Evolutionary conservation across 805 yeast genomes (phyloP), one percentile per base, ranked within the genome.

Genomic region (Brettanomyces anomalus): DNA sequence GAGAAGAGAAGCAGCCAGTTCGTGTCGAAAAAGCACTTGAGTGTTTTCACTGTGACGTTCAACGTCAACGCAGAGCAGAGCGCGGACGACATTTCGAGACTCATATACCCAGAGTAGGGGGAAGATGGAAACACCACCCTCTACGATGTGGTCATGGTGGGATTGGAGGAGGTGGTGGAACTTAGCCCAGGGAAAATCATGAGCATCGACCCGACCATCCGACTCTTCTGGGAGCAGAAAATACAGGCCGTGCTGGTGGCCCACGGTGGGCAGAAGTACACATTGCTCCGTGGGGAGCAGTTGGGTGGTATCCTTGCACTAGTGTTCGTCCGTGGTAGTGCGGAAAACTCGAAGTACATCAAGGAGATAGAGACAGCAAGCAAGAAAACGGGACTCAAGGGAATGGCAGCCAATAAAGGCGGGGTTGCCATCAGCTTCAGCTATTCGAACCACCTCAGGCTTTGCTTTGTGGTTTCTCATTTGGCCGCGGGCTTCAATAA

Each of bases 371-470:
- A 79, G 52, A 79, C 89, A 1, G 74, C 82, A 31, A 74, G 79
- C 33, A 89, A 86, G 52, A 90, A 90, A 54, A 89, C 97, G 0
- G 98, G 98, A 0, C 71, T 90, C 40, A 95, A 96, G 28, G 98
- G 98, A 5, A 79, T 88, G 63, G 80, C 94, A 44, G 78, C 79
- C 10, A 65, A 65, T 40, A 76, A 76, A 52, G 81, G 81, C 16
- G 80, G 74, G 3, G 77, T 78, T 54, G 79, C 77, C 0, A 74
- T 76, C 4, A 62, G 77, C 38, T 73, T 76, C 49, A 68, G 70
- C 32, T 76, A 58, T 54, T 74, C 77, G 5, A 61, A 66, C n/a
- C 64, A 75, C 2, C 56, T 90, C 3, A 76, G 75, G 24, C 62
- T 93, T 41, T 86, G 96, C 54, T 76, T 90, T 49, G 77, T 90